Base-by-base conservation (phyloP, 768 basidiomycete species). In the Leccinum incarnatum region DNA sequence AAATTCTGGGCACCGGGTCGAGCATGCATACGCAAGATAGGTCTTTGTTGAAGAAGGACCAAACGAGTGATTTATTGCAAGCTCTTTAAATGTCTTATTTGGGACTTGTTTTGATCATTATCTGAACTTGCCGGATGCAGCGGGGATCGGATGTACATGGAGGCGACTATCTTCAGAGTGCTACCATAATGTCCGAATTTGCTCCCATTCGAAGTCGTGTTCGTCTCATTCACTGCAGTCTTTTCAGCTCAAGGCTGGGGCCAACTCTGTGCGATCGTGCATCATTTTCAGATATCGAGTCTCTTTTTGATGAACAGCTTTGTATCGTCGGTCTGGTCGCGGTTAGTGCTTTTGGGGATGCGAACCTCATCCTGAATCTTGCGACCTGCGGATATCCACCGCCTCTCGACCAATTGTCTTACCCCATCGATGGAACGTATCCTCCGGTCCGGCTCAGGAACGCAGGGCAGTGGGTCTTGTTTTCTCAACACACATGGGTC, bases 181-280 rank as follows among this genome's bases (percentile, higher is more conserved):
- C 93, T 11, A 85, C 91, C 66, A 93, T 95, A 66, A 85, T 91
- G n/a, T 93, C 88, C 11, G 93, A 96, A 70, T 95, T 94, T 66
- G 86, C 93, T 9, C 79, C 90, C 0, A 86, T 83, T 27, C 81
- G 81, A 47, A 86, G 82, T 52, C 84, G 93, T 56, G 93, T 93
- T 19, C 80, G 92, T 12, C 84, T 96, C 75, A 93, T 96, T 91
- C 90, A 87, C 88, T 3, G 89, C 87, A 1, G 90, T 93, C 2
- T 95, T 94, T 62, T 84, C 93, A 0, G 73, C 79, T 46, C 93
- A 95, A 63, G 94, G 93, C 17, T 95, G 89, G 87, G 93, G 93
- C 37, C 88, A 94, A 72, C 83, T 93, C 62, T 68, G 88, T 88
- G 56, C 63, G 82, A 75, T 45, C 40, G 21, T 30, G 27, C 4